phyloP scores from a whole-genome alignment of 2,329 filamentous ascomycete genomes.

The Trichoderma atroviride region DNA sequence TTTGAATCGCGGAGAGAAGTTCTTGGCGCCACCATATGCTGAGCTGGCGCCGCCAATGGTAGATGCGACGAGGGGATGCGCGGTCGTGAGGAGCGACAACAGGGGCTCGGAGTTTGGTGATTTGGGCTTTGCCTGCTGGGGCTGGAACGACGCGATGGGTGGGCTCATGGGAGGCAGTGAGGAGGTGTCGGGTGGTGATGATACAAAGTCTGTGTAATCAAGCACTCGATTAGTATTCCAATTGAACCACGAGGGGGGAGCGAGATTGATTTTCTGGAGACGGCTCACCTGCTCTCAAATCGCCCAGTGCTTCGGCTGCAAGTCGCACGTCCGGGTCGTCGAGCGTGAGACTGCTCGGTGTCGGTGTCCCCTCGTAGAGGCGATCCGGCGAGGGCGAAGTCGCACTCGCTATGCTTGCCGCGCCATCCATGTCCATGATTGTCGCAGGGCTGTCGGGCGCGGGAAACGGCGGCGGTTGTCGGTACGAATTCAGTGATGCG shows the following conservation, averaged over 20 bases:
- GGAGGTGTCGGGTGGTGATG: constrained; percentile 58
- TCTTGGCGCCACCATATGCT: constrained; percentile 84
- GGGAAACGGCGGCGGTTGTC: constrained; percentile 38
- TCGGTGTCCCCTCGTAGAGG: constrained; percentile 41
- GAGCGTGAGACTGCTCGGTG: constrained; percentile 54
- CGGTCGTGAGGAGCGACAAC: constrained; percentile 82
- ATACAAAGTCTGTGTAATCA: constrained; percentile 60
- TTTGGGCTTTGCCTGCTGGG: constrained; percentile 35
- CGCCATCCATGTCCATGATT: constrained; percentile 54
- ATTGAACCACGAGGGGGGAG: background rate
- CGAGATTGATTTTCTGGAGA: background rate
- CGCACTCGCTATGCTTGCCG: constrained; percentile 46
- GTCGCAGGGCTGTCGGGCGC: constrained; percentile 50
- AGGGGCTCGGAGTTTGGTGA: constrained; percentile 72
- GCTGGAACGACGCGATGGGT: constrained; percentile 39
- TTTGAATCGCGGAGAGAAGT: constrained; percentile 85
- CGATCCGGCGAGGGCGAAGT: constrained; percentile 47
- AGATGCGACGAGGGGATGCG: constrained; percentile 81
- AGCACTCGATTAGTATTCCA: background rate
- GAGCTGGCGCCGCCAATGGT: constrained; percentile 84
- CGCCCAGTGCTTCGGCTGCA: constrained; percentile 75
- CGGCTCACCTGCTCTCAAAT: constrained; percentile 68
- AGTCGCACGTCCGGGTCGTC: constrained; percentile 70
- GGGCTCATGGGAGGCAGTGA: constrained; percentile 46
- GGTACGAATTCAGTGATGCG: constrained; percentile 46